Conservation (phyloP, 495 filamentous ascomycete species). For the Geoglossum glabrum region DNA sequence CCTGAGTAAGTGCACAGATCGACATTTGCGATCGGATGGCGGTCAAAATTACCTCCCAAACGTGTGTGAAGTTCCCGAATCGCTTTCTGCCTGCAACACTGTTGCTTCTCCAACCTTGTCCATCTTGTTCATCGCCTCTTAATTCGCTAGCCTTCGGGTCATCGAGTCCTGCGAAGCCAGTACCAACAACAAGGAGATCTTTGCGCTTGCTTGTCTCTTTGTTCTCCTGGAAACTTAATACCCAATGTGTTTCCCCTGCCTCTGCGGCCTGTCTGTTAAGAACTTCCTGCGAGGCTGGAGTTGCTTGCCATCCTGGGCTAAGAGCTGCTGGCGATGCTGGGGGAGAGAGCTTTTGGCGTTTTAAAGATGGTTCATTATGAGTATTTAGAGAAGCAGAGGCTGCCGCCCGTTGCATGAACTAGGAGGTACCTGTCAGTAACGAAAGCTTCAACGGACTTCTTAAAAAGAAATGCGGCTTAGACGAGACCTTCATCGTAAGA, state of each 20-base stretch:
- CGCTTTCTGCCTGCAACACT: conserved; percentile 22
- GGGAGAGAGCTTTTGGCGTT: conserved; percentile 27
- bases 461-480: conserved; percentile 5
- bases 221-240: conserved; percentile 34
- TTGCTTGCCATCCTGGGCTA: conserved; percentile 25
- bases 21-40: background rate
- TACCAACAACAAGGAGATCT: conserved; percentile 18
- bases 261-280: conserved; percentile 49
- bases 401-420: conserved; percentile 93
- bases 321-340: conserved; percentile 5
- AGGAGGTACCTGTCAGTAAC: background rate
- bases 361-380: conserved; percentile 27
- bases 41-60: background rate
- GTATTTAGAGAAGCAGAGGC: conserved; percentile 21
- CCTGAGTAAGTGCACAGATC: background rate
- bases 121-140: background rate
- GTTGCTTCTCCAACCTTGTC: background rate
- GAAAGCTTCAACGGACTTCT: conserved; percentile 9
- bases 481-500: conserved; percentile 65
- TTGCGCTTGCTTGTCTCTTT: background rate
- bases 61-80: conserved; percentile 16
- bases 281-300: conserved; percentile 58
- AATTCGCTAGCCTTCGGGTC: conserved; percentile 9
- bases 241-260: conserved; percentile 76
- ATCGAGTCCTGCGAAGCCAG: conserved; percentile 27